Evolutionary conservation across 1,139 yeast species (phyloP).

Genomic region (Suhomyces guaymorum): DNA sequence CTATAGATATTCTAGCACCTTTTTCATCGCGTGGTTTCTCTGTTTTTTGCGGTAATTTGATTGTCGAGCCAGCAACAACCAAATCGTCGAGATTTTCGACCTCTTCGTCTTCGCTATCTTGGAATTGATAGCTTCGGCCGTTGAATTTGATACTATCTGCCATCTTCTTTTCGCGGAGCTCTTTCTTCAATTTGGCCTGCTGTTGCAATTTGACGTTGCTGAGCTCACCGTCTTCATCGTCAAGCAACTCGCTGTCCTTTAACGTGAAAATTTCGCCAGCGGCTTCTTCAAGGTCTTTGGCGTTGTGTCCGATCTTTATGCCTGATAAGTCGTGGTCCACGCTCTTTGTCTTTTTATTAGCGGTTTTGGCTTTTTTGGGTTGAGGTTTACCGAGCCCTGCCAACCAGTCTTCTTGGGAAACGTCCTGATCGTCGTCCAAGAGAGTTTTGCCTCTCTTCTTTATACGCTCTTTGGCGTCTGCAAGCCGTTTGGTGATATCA

Average conservation of each 20-base stretch:
- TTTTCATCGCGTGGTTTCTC: constrained; percentile 18
- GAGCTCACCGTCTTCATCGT: constrained; percentile 50
- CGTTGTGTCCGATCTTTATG: constrained; percentile 44
- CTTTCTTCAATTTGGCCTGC: constrained; percentile 27
- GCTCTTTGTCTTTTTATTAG: constrained; percentile 11
- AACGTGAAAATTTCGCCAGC: constrained; percentile 64
- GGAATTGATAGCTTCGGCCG: constrained; percentile 23
- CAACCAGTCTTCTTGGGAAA: constrained; percentile 45
- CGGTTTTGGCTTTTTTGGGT: constrained; percentile 13
- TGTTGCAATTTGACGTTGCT: constrained; percentile 44
- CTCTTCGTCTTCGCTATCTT: constrained; percentile 20
- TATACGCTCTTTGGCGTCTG: constrained; percentile 21
- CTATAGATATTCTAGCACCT: constrained; percentile 7
- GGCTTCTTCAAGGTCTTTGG: constrained; percentile 39
- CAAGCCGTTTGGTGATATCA: too few species aligned
- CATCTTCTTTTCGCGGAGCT: constrained; percentile 25
- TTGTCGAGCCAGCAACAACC: constrained; percentile 15
- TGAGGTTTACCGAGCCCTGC: constrained; percentile 21
- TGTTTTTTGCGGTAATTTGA: constrained; percentile 11
- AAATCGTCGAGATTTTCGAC: constrained; percentile 17
- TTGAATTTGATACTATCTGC: constrained; percentile 29
- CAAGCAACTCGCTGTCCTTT: constrained; percentile 57
- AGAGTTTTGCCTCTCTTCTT: constrained; percentile 23
- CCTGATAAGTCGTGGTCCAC: constrained; percentile 33
- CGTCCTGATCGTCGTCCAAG: constrained; percentile 26